Evolutionary conservation across 805 yeast species (phyloP).

Genomic region (Tetrapisispora pingtungensis): DNA sequence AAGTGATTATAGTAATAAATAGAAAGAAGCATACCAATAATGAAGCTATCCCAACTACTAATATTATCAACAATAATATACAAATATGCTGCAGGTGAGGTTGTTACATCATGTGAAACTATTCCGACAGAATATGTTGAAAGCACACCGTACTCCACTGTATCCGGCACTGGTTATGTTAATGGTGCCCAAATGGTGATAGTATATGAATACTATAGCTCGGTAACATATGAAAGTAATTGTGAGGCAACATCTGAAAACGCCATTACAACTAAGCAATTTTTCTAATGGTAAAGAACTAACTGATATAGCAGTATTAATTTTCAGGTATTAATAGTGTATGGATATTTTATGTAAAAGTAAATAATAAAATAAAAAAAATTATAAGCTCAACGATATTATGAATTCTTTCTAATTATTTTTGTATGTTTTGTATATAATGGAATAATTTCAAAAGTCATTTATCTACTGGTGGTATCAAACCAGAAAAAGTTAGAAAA

Average conservation of each 20-base stretch:
- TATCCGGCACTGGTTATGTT: constrained; percentile 10
- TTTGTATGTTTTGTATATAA: too few relatives aligned
- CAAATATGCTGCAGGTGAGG: neutral
- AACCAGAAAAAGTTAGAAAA: too few relatives aligned
- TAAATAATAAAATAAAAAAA: too few relatives aligned
- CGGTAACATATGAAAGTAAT: constrained; percentile 16
- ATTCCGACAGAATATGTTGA: constrained; percentile 18
- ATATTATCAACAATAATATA: neutral
- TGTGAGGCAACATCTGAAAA: constrained; percentile 8
- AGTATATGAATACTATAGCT: constrained; percentile 17
- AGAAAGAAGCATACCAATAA: neutral
- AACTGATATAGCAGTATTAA: too few relatives aligned
- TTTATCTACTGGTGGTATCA: too few relatives aligned
- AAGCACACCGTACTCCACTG: constrained; percentile 18
- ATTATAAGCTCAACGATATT: too few relatives aligned
- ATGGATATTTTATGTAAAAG: constrained; percentile 2
- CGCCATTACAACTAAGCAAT: neutral
- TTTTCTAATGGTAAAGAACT: neutral
- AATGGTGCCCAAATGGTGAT: constrained; percentile 14
- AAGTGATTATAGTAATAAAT: too few relatives aligned
- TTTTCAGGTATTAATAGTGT: too few relatives aligned
- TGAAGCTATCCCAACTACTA: neutral
- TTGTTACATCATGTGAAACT: constrained; percentile 1
- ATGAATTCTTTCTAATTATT: too few relatives aligned
- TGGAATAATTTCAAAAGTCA: too few relatives aligned